Evolutionary conservation across 805 yeast genomes (phyloP).

Genomic region (Myxozyma neotropica): DNA sequence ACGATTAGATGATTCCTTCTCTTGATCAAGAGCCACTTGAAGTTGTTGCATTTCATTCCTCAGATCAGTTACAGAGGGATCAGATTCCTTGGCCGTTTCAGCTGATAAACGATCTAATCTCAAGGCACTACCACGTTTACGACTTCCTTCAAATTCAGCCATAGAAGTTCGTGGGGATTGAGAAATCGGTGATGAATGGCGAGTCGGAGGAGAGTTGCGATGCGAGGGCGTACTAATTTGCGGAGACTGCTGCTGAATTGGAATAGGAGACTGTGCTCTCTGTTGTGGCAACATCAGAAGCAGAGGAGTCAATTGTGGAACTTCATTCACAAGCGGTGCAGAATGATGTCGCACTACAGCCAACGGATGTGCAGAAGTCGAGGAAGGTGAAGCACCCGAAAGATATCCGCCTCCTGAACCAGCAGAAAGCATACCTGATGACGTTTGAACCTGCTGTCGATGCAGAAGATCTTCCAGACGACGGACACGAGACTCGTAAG

Average conservation of each 20-base stretch:
- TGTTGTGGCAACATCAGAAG: not conserved
- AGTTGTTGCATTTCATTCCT: constrained; percentile 17
- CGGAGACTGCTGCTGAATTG: not conserved
- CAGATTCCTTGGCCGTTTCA: not conserved
- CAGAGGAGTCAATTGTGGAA: not conserved
- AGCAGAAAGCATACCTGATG: constrained; percentile 4
- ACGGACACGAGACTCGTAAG: constrained; percentile 70
- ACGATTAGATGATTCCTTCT: constrained; percentile 53
- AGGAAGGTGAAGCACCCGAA: not conserved
- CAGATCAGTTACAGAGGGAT: constrained; percentile 2
- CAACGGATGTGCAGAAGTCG: constrained; percentile 6
- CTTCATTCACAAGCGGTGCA: constrained; percentile 1
- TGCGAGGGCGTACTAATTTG: not conserved
- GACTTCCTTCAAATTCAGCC: constrained; percentile 9
- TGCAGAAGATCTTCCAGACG: constrained; percentile 77
- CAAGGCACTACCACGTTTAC: constrained; percentile 10
- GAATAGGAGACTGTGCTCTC: not conserved
- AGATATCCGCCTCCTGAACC: constrained; percentile 17
- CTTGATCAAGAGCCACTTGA: constrained; percentile 43
- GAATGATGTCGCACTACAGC: constrained; percentile 15
- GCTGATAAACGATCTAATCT: not conserved
- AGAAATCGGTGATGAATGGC: constrained; percentile 3
- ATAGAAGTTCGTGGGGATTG: constrained; percentile 6
- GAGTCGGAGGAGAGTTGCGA: not conserved
- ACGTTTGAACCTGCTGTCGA: constrained; percentile 51